A percentile compares a stretch with the other conserved stretches of the same genome.
These are phyloP conservation scores for Aspergillus cejpii DNA, from an alignment of 2,329 filamentous ascomycete genomes.

Conservation along the genomic window DNA sequence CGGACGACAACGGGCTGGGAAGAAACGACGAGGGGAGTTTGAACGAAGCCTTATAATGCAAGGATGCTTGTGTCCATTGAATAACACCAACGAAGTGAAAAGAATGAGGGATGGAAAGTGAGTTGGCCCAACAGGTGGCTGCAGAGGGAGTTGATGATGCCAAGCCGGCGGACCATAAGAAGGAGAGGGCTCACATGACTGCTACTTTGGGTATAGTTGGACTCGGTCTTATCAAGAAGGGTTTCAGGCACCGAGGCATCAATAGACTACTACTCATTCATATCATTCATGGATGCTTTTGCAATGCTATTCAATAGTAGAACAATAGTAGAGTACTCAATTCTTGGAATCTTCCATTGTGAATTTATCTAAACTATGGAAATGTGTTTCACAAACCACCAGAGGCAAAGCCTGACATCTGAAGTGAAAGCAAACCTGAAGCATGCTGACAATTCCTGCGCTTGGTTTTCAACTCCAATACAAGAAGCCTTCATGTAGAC, in stretches of 20 bases:
- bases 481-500: too few species aligned
- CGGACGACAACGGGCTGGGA: constrained; percentile 25
- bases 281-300: neutral
- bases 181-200: constrained; percentile 1
- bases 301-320: neutral
- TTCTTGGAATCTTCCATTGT: too few species aligned
- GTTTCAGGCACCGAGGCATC: neutral
- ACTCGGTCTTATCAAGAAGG: neutral
- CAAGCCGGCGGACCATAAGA: constrained; percentile 32
- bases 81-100: constrained; percentile 18
- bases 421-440: too few species aligned
- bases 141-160: constrained; percentile 36
- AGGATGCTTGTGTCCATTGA: constrained; percentile 22
- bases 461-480: too few species aligned
- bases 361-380: too few species aligned
- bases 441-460: too few species aligned
- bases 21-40: constrained; percentile 19
- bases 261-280: too few species aligned
- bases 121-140: constrained; percentile 19
- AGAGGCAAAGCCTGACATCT: too few species aligned
- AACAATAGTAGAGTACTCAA: neutral
- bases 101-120: constrained; percentile 16
- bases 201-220: neutral
- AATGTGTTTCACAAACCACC: too few species aligned
- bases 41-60: constrained; percentile 17